Evolutionary conservation across 495 filamentous ascomycete genomes (phyloP).

Genomic region (Penicillium nucicola): DNA sequence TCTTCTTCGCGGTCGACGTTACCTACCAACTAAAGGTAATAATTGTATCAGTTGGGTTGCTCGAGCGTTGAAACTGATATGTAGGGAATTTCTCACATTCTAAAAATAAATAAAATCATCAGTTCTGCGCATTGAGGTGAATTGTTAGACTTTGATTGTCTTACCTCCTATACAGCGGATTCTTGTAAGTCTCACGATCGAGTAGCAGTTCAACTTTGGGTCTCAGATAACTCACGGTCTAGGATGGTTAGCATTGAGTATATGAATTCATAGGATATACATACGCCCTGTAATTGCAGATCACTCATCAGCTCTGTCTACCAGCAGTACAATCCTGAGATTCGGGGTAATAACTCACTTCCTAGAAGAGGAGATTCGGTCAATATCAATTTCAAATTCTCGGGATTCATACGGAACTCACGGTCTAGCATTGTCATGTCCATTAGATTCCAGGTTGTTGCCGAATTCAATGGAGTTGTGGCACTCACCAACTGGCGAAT

Average conservation of each 20-base stretch:
- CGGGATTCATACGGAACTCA: too few relatives aligned
- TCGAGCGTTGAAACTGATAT: not conserved
- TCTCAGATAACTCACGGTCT: not conserved
- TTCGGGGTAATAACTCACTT: too few relatives aligned
- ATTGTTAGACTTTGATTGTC: not conserved
- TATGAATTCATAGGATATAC: not conserved
- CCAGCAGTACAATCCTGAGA: not conserved
- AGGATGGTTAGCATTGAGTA: not conserved
- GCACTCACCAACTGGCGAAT: too few relatives aligned
- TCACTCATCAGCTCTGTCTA: not conserved
- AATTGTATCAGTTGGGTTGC: not conserved
- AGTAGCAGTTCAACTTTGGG: not conserved
- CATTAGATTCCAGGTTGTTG: too few relatives aligned
- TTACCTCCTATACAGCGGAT: not conserved
- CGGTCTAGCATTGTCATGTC: too few relatives aligned
- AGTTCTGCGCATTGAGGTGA: not conserved
- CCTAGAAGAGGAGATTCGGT: too few relatives aligned
- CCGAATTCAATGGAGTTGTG: too few relatives aligned
- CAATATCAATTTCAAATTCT: too few relatives aligned
- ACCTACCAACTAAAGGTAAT: not conserved
- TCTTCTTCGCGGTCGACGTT: not conserved
- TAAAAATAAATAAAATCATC: not conserved
- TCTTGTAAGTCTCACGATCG: not conserved
- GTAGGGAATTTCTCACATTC: not conserved
- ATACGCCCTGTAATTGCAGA: not conserved